phyloP scores from a whole-genome alignment of 1,139 yeast species.

The Yamadazyma songkhlaensis region DNA sequence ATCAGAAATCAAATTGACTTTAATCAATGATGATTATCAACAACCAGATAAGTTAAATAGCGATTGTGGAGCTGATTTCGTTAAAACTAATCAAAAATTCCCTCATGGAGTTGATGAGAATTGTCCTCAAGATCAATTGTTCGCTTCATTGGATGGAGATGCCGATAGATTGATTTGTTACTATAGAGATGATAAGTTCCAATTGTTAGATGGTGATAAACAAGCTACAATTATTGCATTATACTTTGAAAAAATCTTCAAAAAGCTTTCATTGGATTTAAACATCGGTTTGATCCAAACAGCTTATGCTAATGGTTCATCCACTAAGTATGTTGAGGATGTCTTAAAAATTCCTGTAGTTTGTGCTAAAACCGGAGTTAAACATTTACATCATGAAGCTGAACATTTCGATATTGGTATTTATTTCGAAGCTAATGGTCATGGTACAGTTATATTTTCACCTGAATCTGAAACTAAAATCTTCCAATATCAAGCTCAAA shows the following conservation, averaged over 20 bases:
- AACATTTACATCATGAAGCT: conserved; percentile 90
- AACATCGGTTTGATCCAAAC: conserved; percentile 90
- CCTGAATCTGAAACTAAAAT: conserved; percentile 46
- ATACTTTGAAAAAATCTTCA: conserved; percentile 54
- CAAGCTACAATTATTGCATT: conserved; percentile 82
- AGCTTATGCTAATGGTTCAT: conserved; percentile 94
- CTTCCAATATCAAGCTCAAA: conserved; percentile 20
- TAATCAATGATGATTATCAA: conserved; percentile 61
- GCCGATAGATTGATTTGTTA: conserved; percentile 94
- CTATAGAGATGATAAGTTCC: conserved; percentile 57
- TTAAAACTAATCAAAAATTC: conserved; percentile 79
- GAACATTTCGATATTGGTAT: conserved; percentile 84
- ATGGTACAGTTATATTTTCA: conserved; percentile 89
- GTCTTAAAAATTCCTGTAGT: conserved; percentile 72
- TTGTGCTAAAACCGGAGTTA: conserved; percentile 95
- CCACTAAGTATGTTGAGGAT: conserved; percentile 68
- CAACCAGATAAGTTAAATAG: conserved; percentile 63
- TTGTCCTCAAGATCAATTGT: conserved; percentile 44
- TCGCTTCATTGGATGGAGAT: conserved; percentile 93
- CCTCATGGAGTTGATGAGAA: conserved; percentile 55
- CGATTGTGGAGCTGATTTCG: conserved; percentile 94
- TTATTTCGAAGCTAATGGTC: conserved; percentile 99
- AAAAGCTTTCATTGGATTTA: conserved; percentile 36
- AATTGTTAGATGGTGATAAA: conserved; percentile 89
- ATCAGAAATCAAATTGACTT: conserved; percentile 36